These are phyloP conservation scores for Globisporangium spiculum DNA, from an alignment of 352 stramenopile genomes.

Conservation along the genomic window DNA sequence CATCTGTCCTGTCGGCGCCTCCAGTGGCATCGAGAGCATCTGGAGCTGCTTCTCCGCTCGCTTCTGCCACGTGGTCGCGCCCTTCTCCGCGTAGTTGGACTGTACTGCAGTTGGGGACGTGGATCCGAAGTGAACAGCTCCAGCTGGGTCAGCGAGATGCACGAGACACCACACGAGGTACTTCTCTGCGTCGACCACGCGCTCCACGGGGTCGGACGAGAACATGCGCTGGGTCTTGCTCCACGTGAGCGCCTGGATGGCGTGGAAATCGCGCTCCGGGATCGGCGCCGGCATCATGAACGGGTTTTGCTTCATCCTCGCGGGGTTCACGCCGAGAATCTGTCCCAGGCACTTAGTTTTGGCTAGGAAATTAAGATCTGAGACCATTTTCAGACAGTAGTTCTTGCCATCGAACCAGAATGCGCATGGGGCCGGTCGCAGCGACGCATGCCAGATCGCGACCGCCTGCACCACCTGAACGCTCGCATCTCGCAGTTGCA, in stretches of 20 bases:
- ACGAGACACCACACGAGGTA: constrained; percentile 69
- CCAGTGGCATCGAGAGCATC: constrained; percentile 64
- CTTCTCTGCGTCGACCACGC: constrained; percentile 48
- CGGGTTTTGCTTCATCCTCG: constrained; percentile 70
- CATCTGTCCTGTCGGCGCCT: constrained; percentile 40
- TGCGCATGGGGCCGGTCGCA: constrained; percentile 20
- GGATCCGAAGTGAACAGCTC: background rate
- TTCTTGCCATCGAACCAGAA: constrained; percentile 58
- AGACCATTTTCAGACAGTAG: constrained; percentile 72
- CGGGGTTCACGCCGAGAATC: constrained; percentile 53
- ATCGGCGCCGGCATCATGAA: constrained; percentile 84
- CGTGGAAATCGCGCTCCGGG: constrained; percentile 49
- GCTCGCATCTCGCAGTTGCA: constrained; percentile 59
- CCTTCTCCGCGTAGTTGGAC: constrained; percentile 9
- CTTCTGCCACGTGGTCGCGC: constrained; percentile 49
- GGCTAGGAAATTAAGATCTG: constrained; percentile 77
- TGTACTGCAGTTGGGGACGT: background rate
- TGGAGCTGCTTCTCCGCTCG: constrained; percentile 66
- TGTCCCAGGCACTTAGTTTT: constrained; percentile 39
- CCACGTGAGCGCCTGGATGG: constrained; percentile 27
- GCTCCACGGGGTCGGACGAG: constrained; percentile 33
- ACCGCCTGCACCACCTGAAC: constrained; percentile 54
- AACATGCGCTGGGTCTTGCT: constrained; percentile 22
- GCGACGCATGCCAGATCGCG: constrained; percentile 47
- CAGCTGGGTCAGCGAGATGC: constrained; percentile 28